A percentile compares a stretch with the other conserved stretches of the same genome.
phyloP scores from a whole-genome alignment of 2,329 filamentous ascomycete species.

The Talaromyces sp. region DNA sequence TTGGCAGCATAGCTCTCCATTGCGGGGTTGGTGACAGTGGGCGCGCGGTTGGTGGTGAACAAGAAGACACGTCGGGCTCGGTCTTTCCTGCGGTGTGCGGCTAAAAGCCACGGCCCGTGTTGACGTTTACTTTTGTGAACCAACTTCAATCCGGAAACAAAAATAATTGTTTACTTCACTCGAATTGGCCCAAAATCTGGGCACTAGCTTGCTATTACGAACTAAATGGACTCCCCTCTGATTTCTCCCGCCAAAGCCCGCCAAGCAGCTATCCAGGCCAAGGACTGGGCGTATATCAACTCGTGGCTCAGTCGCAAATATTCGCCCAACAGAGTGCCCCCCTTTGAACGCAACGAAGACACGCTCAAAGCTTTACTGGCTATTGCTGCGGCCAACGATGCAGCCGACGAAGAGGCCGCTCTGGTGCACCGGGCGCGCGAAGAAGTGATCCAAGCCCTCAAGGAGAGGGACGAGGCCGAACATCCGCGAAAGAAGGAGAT shows the following conservation, averaged over 20 bases:
- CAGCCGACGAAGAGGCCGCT: slow-evolving; percentile 47
- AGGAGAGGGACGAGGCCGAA: slow-evolving; percentile 24
- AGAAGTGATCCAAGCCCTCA: slow-evolving; percentile 30
- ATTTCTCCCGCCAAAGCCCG: slow-evolving; percentile 63
- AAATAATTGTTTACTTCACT: neutral
- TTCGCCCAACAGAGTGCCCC: slow-evolving; percentile 57
- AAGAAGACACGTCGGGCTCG: slow-evolving; percentile 20
- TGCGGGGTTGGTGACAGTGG: neutral
- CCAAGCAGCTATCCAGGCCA: slow-evolving; percentile 73
- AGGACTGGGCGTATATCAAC: slow-evolving; percentile 88
- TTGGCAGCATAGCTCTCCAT: slow-evolving; percentile 35
- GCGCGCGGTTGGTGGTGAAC: neutral
- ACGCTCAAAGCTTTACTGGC: slow-evolving; percentile 72
- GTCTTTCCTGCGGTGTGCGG: slow-evolving; percentile 11
- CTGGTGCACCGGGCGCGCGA: slow-evolving; percentile 33
- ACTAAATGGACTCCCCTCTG: slow-evolving; percentile 38
- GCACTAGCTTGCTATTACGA: neutral
- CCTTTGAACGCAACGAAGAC: slow-evolving; percentile 81
- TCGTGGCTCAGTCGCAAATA: slow-evolving; percentile 74
- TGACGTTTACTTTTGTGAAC: neutral
- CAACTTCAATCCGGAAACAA: neutral
- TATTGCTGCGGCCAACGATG: slow-evolving; percentile 71
- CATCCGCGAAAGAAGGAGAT: slow-evolving; percentile 38
- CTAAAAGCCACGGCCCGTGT: neutral
- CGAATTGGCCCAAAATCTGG: neutral